A percentile compares a stretch with the other conserved stretches of the same genome.
Evolutionary conservation across 192 early-diverging fungal species (phyloP).

Genomic region (Tieghemiomyces parasiticus): DNA sequence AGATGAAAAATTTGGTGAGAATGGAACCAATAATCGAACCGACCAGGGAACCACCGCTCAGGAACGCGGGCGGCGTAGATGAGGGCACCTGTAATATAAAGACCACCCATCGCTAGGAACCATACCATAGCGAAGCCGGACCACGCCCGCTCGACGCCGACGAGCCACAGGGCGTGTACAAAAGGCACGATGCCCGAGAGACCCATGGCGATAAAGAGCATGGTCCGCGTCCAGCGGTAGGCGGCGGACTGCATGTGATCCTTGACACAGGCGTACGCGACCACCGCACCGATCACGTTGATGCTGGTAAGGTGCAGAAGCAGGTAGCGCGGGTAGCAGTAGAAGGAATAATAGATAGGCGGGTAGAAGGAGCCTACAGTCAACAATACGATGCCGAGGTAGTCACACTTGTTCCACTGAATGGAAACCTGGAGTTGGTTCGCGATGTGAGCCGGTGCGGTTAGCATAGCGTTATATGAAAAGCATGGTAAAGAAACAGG

Average conservation of each 20-base stretch:
- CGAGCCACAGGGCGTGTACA: slow-evolving; percentile 41
- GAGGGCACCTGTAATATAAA: slow-evolving; percentile 68
- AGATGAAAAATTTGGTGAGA: slow-evolving; percentile 90
- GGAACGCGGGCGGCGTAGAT: slow-evolving; percentile 76
- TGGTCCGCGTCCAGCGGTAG: slow-evolving; percentile 64
- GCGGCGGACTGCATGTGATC: slow-evolving; percentile 53
- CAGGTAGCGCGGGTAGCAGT: slow-evolving; percentile 37
- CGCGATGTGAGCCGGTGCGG: too few species aligned
- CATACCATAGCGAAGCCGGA: slow-evolving; percentile 45
- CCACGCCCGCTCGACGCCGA: slow-evolving; percentile 42
- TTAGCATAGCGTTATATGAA: too few species aligned
- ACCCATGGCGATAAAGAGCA: slow-evolving; percentile 68
- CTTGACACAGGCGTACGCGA: slow-evolving; percentile 41
- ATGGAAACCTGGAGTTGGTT: slow-evolving; percentile 36
- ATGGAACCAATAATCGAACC: slow-evolving; percentile 63
- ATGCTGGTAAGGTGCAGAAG: slow-evolving; percentile 42
- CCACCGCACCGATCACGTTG: slow-evolving; percentile 41
- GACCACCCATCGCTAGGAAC: slow-evolving; percentile 52
- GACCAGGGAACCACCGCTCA: slow-evolving; percentile 72
- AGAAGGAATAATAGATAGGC: slow-evolving; percentile 37
- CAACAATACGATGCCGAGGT: slow-evolving; percentile 75
- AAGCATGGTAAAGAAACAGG: too few species aligned
- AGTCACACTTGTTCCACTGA: slow-evolving; percentile 82
- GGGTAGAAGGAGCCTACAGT: slow-evolving; percentile 44
- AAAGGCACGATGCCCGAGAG: slow-evolving; percentile 57